Evolutionary conservation across 1,139 yeast genomes (phyloP), one percentile per base, ranked within the genome.

Genomic region (Debaryomyces nepalensis): DNA sequence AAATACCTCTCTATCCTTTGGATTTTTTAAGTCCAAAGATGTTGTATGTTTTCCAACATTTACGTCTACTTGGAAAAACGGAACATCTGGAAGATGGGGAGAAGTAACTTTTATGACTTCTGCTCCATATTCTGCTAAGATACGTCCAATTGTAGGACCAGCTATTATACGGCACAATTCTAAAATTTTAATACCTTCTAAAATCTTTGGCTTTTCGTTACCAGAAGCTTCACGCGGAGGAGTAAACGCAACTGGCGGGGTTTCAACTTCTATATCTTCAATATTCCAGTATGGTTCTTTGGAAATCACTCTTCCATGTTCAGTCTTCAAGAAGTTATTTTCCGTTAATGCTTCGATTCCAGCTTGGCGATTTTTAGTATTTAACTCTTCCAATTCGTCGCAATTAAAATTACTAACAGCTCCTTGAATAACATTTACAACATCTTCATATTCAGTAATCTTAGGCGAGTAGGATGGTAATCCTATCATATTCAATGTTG

Each of bases 91-190:
- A 29, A 58, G 50, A 24, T 52, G 48, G 10, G 55, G 53, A 5
- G 61, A 51, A 4, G 68, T 61, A 14, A 63, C 61, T 46, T 61
- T 59, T 30, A 63, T 51, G 3, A 63, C 66, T 30, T 62, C 54
- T 4, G 68, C 68, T 21, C 68, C 68, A 40, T 61, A 63, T 41
- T 62, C 63, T 5, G 68, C 68, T 15, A 63, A 46, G 29, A 57
- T 57, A 32, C 64, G 52, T 20, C 63, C 54, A 31, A 63, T 59
- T 6, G 64, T 60, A 12, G 68, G 68, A 19, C 66, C 68, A 23
- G 68, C 68, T 44, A 63, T 63, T 26, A 63, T 59, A 32, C 68
- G 50, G 42, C 66, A 63, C 34, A 63, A 52, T 43, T 63, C 68
- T 12, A 63, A 47, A 8, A 63, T 66, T 46, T 63, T 63, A 40